Conservation (phyloP, 495 filamentous ascomycete genomes). For the Aspergillus haitiensis region DNA sequence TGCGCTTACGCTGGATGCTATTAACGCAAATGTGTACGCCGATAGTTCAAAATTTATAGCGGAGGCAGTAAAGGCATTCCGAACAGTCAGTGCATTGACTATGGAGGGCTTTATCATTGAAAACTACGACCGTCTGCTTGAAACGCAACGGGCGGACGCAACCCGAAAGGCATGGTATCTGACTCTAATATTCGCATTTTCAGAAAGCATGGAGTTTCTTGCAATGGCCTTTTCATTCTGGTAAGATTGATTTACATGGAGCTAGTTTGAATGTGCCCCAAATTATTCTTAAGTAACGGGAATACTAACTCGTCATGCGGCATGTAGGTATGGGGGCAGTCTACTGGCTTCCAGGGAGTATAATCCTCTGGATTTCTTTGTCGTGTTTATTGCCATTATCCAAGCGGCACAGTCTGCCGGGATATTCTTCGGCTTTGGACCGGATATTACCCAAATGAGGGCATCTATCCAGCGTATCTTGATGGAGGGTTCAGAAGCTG, state of each 20-base stretch:
- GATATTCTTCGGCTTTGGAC: conserved; percentile 50
- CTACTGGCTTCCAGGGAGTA: conserved; percentile 55
- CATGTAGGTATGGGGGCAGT: conserved; percentile 48
- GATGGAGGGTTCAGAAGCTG: not conserved
- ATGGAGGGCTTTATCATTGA: conserved; percentile 52
- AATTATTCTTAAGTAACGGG: too few species aligned
- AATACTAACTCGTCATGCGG: not conserved
- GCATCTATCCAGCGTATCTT: conserved; percentile 59
- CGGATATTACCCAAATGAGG: conserved; percentile 55
- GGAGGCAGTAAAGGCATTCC: conserved; percentile 58
- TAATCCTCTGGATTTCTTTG: conserved; percentile 52
- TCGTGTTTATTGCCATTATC: conserved; percentile 60
- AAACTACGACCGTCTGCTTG: conserved; percentile 50
- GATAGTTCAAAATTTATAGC: conserved; percentile 55
- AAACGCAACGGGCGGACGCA: conserved; percentile 50
- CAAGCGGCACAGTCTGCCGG: conserved; percentile 55
- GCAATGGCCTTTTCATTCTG: conserved; percentile 59
- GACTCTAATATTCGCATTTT: conserved; percentile 37
- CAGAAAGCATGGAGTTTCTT: conserved; percentile 48
- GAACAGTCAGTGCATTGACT: conserved; percentile 56
- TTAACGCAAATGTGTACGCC: conserved; percentile 57
- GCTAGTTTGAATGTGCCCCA: too few species aligned
- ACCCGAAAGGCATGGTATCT: conserved; percentile 53
- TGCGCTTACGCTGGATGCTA: conserved; percentile 52
- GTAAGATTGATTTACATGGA: conserved; percentile 31